Base-by-base conservation (phyloP, 495 filamentous ascomycete genomes). In the Paragyromitra xinjiangensis region DNA sequence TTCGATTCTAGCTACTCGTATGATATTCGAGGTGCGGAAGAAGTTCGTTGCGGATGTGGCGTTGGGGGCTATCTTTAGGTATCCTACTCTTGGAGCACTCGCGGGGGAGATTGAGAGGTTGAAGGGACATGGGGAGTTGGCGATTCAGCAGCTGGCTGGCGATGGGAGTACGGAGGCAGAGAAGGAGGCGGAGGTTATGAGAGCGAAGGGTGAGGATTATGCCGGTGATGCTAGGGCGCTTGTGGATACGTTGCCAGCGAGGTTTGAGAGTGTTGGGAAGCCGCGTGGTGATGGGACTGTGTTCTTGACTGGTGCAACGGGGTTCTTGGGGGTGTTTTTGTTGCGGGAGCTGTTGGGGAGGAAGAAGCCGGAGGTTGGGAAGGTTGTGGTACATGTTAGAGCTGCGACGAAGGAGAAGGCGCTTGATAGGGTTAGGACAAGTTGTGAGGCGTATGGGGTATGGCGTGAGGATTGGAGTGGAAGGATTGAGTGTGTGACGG, bases 231-330 rank as follows among this genome's bases (percentile, higher is more conserved):
- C 92, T 12, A 84, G 86, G 51, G 86, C 89, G 50, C 82, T 95
- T 12, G 84, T 78, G 2, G 83, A 85, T 14, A 81, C 83, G 26
- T 84, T 92, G 1, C 89, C 88, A 5, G 67, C 82, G 64, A 55
- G 81, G 1, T 87, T 85, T 56, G 84, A 83, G 66, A 78, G 81
- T 4, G 84, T 84, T 2, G 39, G 48, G 0, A 44, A 6, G 6
- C 77, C 66, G 5, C 6, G 55, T 14, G 19, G 40, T 1, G 84
- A 85, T 50, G 81, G 87, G 5, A 94, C 90, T 0, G 85, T 95
- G 22, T 91, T 99, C 81, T 85, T 98, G 6, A 98, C 95, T 14
- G 95, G 95, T 40, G 93, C 92, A 0, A 98, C 95, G 42, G 95
- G 95, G 8, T 98, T 97, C 85, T 83, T 98, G 6, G 95, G 95